Conservation (phyloP, 345 rosid species). For the Pistacia atlantica region DNA sequence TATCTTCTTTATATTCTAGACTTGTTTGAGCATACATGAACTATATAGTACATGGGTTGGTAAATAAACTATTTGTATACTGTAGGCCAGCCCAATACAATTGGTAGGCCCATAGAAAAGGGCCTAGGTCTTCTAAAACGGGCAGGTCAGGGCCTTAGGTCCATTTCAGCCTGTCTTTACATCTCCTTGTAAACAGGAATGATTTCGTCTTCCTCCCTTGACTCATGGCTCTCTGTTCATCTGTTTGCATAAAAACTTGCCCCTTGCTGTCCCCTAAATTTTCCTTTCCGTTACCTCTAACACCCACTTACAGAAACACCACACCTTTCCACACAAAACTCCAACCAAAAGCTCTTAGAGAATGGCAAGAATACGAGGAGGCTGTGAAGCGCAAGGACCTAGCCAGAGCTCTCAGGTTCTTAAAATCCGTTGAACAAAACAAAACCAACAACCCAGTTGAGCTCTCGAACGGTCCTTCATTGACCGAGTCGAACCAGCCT, state of each 20-base stretch:
- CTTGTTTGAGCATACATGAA: too few species aligned
- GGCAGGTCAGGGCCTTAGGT: too few species aligned
- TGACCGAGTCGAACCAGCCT: conserved; percentile 22
- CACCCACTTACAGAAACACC: conserved; percentile 6
- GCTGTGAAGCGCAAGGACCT: conserved; percentile 89
- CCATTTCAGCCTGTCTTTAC: too few species aligned
- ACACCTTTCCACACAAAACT: not conserved
- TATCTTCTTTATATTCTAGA: too few species aligned
- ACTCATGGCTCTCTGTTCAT: not conserved
- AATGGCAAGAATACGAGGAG: conserved; percentile 88
- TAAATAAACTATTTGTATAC: too few species aligned
- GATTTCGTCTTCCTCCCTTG: too few species aligned
- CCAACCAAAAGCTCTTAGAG: conserved; percentile 52
- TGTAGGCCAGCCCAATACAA: too few species aligned
- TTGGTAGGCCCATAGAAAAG: too few species aligned
- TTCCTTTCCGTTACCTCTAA: conserved; percentile 17
- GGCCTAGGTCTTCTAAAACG: too few species aligned
- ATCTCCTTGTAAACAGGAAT: too few species aligned
- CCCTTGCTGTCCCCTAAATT: conserved; percentile 11
- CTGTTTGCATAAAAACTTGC: not conserved
- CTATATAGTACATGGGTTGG: too few species aligned
- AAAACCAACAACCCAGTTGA: conserved; percentile 20
- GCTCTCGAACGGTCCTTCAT: conserved; percentile 13
- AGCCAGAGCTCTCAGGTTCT: conserved; percentile 73
- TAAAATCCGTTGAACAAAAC: conserved; percentile 50